Conservation (phyloP, 2,329 filamentous ascomycete species). For the Trichoderma hamatum region DNA sequence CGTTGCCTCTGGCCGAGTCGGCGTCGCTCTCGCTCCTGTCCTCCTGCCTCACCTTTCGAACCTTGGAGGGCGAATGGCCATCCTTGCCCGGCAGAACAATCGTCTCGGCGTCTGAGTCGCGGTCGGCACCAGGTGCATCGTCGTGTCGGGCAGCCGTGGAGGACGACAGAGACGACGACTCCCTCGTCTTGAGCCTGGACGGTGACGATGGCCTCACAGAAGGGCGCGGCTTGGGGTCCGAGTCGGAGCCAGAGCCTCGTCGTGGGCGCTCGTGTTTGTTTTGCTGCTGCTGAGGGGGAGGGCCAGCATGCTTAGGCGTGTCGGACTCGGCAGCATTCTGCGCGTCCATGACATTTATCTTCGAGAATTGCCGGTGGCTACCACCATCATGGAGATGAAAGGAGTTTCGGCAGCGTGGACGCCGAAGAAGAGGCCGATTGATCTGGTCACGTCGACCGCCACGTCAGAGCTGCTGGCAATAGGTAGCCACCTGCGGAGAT, state of each 20-base stretch:
- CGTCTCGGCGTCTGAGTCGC: constrained; percentile 72
- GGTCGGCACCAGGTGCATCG: constrained; percentile 51
- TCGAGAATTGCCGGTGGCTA: constrained; percentile 52
- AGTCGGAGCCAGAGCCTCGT: constrained; percentile 29
- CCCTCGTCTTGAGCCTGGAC: constrained; percentile 18
- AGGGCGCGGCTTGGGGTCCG: constrained; percentile 32
- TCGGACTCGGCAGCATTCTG: constrained; percentile 67
- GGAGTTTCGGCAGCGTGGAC: constrained; percentile 25
- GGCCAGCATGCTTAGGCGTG: constrained; percentile 60
- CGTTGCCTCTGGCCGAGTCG: constrained; percentile 42
- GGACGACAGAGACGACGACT: constrained; percentile 21
- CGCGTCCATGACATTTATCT: constrained; percentile 70
- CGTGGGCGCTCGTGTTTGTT: constrained; percentile 26
- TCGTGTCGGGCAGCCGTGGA: constrained; percentile 33
- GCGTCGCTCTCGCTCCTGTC: constrained; percentile 62
- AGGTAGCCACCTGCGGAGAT: constrained; percentile 23
- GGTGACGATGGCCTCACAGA: constrained; percentile 28
- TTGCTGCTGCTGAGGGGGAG: constrained; percentile 52
- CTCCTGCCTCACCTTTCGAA: constrained; percentile 66
- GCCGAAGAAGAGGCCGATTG: constrained; percentile 27
- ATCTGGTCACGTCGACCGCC: constrained; percentile 26
- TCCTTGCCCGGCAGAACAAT: constrained; percentile 69
- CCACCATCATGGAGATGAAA: constrained; percentile 59
- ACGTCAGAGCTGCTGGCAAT: constrained; percentile 26
- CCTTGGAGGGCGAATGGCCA: constrained; percentile 65